These are phyloP conservation scores for Clarireedia homoeocarpa DNA, from an alignment of 2,329 filamentous ascomycete species.

Conservation along the genomic window DNA sequence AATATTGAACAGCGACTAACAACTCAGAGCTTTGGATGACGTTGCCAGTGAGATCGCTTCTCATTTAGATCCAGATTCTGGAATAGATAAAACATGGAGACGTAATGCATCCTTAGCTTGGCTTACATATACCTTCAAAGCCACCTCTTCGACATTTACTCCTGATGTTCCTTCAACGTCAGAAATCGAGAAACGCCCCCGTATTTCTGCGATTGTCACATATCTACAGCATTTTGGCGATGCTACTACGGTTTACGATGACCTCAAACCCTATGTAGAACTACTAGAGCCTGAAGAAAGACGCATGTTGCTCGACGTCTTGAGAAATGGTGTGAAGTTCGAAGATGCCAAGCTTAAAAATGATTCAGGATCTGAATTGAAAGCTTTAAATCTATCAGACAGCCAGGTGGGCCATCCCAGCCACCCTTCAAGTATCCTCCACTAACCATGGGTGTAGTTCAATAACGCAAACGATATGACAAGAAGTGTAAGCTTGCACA, in stretches of 20 bases:
- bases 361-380: neutral
- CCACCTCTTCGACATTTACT: conserved; percentile 2
- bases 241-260: conserved; percentile 26
- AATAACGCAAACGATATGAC: conserved; percentile 15
- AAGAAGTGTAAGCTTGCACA: conserved; percentile 22
- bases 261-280: conserved; percentile 25
- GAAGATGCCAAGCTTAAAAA: neutral
- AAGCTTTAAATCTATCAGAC: neutral
- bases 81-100: conserved; percentile 29
- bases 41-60: conserved; percentile 24
- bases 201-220: conserved; percentile 18
- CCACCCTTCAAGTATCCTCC: no score
- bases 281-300: conserved; percentile 16
- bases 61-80: conserved; percentile 24
- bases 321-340: conserved; percentile 9
- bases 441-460: conserved; percentile 2
- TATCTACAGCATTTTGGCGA: conserved; percentile 26
- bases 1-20: neutral
- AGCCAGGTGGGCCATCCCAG: conserved; percentile 1
- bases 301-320: conserved; percentile 10
- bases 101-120: conserved; percentile 29
- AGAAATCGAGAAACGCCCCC: conserved; percentile 1
- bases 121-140: conserved; percentile 21
- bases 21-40: neutral
- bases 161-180: neutral